These are phyloP conservation scores for Aureobasidium sp. DNA, from an alignment of 2,329 filamentous ascomycete species.

Conservation along the genomic window DNA sequence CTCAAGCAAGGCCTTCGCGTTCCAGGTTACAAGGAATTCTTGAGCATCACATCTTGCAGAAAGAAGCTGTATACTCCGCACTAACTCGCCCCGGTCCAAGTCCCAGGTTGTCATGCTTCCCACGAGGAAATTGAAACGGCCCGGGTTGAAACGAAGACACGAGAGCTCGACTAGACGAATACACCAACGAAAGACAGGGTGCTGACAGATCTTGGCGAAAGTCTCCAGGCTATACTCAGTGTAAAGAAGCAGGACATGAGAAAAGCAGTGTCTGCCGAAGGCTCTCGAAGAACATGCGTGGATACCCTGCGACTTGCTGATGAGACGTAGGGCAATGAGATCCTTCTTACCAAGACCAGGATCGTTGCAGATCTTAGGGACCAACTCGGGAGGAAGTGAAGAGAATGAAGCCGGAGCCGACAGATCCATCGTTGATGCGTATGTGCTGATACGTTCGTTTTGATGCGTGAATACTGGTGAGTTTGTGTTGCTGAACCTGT, in stretches of 20 bases:
- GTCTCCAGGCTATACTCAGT: background rate
- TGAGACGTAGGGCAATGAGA: background rate
- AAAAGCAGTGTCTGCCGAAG: background rate
- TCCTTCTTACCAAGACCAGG: background rate
- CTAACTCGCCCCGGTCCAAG: background rate
- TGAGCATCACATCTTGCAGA: background rate
- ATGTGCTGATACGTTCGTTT: background rate
- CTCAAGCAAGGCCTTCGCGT: background rate
- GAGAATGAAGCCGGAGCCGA: background rate
- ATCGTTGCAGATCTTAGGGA: background rate
- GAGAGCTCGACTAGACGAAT: background rate
- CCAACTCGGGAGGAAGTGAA: background rate
- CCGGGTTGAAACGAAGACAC: background rate
- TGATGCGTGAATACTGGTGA: background rate
- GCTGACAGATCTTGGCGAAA: background rate
- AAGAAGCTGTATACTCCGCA: background rate
- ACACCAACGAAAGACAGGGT: background rate
- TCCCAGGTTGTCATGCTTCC: background rate
- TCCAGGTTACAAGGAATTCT: accelerated
- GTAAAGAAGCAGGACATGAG: background rate
- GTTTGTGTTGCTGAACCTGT: background rate
- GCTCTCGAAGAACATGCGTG: background rate
- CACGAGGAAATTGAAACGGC: background rate
- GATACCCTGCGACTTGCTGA: background rate
- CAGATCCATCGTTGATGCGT: background rate